Percentiles rank a stretch among this genome's conserved stretches.
These are phyloP conservation scores for Fusarium pseudocircinatum DNA, from an alignment of 2,329 filamentous ascomycete species.

Conservation along the genomic window DNA sequence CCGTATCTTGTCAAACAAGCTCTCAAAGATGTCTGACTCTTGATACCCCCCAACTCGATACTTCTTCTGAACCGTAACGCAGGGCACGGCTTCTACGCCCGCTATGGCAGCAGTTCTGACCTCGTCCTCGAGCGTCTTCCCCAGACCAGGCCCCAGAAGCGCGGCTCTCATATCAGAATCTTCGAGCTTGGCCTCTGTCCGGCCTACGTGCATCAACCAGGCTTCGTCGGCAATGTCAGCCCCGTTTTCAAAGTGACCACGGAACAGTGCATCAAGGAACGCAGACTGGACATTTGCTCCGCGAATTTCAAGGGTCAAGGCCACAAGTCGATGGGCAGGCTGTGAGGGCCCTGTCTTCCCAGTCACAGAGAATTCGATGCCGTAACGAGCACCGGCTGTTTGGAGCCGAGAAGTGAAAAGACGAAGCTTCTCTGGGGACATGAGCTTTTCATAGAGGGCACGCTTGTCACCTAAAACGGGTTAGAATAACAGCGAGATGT, in stretches of 20 bases:
- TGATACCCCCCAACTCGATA: constrained; percentile 79
- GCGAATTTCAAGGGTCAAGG: constrained; percentile 49
- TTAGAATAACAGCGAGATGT: background rate
- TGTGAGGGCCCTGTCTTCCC: constrained; percentile 57
- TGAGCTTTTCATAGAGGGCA: constrained; percentile 48
- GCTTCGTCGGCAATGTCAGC: constrained; percentile 53
- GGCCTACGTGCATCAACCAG: constrained; percentile 51
- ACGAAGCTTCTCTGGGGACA: constrained; percentile 42
- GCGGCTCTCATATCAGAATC: constrained; percentile 41
- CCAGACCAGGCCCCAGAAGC: constrained; percentile 45
- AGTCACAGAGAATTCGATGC: constrained; percentile 53
- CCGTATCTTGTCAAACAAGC: constrained; percentile 69
- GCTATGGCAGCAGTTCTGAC: constrained; percentile 42
- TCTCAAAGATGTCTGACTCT: constrained; percentile 70
- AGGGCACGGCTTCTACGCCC: constrained; percentile 73
- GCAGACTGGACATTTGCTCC: constrained; percentile 49
- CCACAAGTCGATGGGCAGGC: constrained; percentile 58
- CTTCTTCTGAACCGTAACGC: constrained; percentile 74
- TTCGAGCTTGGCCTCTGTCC: constrained; percentile 45
- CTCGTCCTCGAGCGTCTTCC: constrained; percentile 45
- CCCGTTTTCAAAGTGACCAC: constrained; percentile 54
- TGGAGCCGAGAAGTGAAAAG: constrained; percentile 46
- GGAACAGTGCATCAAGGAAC: constrained; percentile 55
- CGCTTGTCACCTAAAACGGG: constrained; percentile 46
- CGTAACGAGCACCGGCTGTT: constrained; percentile 46